A percentile compares a stretch with the other conserved stretches of the same genome.
These are phyloP conservation scores for Scutellaria minor DNA, from an alignment of 257 asterid genomes.

Conservation along the genomic window DNA sequence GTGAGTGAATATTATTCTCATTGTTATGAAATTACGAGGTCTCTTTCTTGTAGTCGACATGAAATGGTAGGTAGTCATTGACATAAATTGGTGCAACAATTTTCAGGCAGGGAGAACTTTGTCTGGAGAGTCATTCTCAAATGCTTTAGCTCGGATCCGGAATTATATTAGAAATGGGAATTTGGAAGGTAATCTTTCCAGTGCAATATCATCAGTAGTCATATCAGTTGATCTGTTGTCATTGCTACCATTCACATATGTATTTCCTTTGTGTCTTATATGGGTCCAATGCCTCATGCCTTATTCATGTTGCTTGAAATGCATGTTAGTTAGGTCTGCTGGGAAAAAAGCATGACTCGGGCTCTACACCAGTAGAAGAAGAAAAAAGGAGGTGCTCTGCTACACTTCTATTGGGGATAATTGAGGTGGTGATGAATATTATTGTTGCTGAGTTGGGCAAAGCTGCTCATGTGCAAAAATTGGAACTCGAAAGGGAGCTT, in stretches of 20 bases:
- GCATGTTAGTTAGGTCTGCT: conserved; percentile 66
- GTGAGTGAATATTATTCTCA: conserved; percentile 38
- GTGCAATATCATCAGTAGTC: conserved; percentile 20
- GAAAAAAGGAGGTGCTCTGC: conserved; percentile 59
- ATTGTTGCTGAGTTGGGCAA: conserved; percentile 63
- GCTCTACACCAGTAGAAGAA: conserved; percentile 53
- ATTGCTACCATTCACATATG: background rate
- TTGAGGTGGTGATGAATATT: conserved; percentile 70
- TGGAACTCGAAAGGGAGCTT: conserved; percentile 69
- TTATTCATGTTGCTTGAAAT: conserved; percentile 35
- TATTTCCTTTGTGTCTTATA: background rate
- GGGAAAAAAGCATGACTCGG: conserved; percentile 52
- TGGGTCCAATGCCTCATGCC: conserved; percentile 1
- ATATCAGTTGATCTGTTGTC: conserved; percentile 17
- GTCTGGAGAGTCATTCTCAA: conserved; percentile 65
- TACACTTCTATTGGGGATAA: conserved; percentile 60
- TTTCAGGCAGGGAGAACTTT: conserved; percentile 60
- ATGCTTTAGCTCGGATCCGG: conserved; percentile 63
- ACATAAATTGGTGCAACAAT: conserved; percentile 23
- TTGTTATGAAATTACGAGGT: conserved; percentile 22
- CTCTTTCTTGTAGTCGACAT: conserved; percentile 32
- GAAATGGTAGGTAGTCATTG: conserved; percentile 32
- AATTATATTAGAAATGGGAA: conserved; percentile 62
- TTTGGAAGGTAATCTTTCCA: conserved; percentile 61
- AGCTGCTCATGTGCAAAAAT: conserved; percentile 53